Evolutionary conservation across 2,329 filamentous ascomycete species (phyloP).

Genomic region (Madurella fahalii): DNA sequence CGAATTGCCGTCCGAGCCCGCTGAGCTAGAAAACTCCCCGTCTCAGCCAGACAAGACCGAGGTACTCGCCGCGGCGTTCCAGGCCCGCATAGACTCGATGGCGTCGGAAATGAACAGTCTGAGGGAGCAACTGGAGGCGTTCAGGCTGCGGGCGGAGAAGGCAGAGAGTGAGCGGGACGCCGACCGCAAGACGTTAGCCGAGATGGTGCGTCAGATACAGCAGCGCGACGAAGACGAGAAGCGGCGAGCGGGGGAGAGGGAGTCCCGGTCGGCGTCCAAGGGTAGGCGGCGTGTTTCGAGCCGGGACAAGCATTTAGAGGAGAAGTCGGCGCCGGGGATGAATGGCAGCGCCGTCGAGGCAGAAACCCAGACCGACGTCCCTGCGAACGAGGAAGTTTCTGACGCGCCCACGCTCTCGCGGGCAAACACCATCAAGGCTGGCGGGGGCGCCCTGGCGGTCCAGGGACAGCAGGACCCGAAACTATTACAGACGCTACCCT

Average conservation of each 20-base stretch:
- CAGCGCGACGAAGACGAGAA: slow-evolving; percentile 56
- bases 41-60: slow-evolving; percentile 35
- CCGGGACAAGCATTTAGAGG: slow-evolving; percentile 11
- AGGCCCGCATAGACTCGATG: slow-evolving; percentile 71
- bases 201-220: slow-evolving; percentile 83
- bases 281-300: slow-evolving; percentile 27
- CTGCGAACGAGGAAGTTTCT: slow-evolving; percentile 27
- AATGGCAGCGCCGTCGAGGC: slow-evolving; percentile 26
- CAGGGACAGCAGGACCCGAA: slow-evolving; percentile 40
- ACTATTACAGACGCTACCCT: slow-evolving; percentile 60
- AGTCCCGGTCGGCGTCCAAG: slow-evolving; percentile 37
- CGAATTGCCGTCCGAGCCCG: slow-evolving; percentile 20
- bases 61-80: slow-evolving; percentile 45
- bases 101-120: slow-evolving; percentile 76
- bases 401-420: slow-evolving; percentile 40
- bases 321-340: slow-evolving; percentile 21
- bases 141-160: slow-evolving; percentile 70
- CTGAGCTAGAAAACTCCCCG: slow-evolving; percentile 19
- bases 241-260: slow-evolving; percentile 42
- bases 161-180: slow-evolving; percentile 74
- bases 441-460: slow-evolving; percentile 37
- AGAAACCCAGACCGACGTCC: slow-evolving; percentile 13
- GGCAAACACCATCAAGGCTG: slow-evolving; percentile 47
- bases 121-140: slow-evolving; percentile 73
- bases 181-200: slow-evolving; percentile 69